These are phyloP conservation scores for Arthrobotrys pseudoclavata DNA, from an alignment of 2,329 filamentous ascomycete species.

Conservation along the genomic window DNA sequence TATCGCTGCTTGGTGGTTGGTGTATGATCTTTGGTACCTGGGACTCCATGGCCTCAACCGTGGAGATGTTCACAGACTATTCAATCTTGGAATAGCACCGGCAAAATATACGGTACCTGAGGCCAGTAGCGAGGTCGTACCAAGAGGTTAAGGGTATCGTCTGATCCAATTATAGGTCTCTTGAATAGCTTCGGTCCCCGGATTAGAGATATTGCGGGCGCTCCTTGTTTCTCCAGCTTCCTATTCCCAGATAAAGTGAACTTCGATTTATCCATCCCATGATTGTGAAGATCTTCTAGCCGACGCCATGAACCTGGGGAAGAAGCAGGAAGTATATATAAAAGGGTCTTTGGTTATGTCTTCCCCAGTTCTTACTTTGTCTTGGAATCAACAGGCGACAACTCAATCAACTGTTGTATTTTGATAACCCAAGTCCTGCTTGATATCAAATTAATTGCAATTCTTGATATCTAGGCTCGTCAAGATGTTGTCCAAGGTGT, in stretches of 20 bases:
- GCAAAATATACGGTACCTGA: slow-evolving; percentile 47
- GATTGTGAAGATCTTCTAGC: slow-evolving; percentile 37
- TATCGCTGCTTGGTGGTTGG: slow-evolving; percentile 5
- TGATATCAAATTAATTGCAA: slow-evolving; percentile 37
- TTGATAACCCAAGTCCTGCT: slow-evolving; percentile 10
- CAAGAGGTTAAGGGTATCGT: slow-evolving; percentile 4
- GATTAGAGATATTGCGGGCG: slow-evolving; percentile 12
- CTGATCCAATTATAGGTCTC: neutral
- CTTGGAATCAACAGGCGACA: slow-evolving; percentile 44
- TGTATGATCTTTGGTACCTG: neutral
- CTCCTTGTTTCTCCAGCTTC: slow-evolving; percentile 49
- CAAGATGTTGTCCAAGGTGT: slow-evolving; percentile 46
- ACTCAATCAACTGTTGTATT: slow-evolving; percentile 46
- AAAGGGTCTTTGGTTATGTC: slow-evolving; percentile 34
- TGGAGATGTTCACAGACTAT: slow-evolving; percentile 5
- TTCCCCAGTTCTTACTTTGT: slow-evolving; percentile 33
- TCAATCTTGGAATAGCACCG: slow-evolving; percentile 24
- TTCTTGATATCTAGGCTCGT: slow-evolving; percentile 20
- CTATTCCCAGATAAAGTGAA: slow-evolving; percentile 41
- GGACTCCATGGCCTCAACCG: neutral
- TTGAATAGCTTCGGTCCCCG: slow-evolving; percentile 4
- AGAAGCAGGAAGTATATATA: slow-evolving; percentile 48
- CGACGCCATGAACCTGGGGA: slow-evolving; percentile 30
- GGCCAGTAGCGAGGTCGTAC: slow-evolving; percentile 41
- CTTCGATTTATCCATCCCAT: slow-evolving; percentile 53